A percentile compares a stretch with the other conserved stretches of the same genome.
Evolutionary conservation across 495 filamentous ascomycete species (phyloP).

Genomic region (Neurospora cerealis): DNA sequence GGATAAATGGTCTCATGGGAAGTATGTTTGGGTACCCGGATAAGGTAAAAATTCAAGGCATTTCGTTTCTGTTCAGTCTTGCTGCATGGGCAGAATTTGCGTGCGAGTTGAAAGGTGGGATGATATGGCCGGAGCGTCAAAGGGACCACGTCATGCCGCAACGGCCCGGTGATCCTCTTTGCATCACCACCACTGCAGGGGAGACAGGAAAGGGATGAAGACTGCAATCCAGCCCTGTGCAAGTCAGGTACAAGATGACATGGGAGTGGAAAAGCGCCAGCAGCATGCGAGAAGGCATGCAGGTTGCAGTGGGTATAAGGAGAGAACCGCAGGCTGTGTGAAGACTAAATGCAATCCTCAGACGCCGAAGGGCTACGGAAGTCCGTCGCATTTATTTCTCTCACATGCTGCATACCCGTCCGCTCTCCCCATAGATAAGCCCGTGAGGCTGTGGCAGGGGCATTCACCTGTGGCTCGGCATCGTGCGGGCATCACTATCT

Average conservation of each 20-base stretch:
- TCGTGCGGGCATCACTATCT: too few relatives aligned
- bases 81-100: not conserved
- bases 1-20: not conserved
- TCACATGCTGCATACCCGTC: conserved; percentile 32
- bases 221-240: not conserved
- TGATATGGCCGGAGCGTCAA: not conserved
- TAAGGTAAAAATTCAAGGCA: not conserved
- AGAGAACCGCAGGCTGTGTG: not conserved
- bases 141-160: not conserved
- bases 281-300: not conserved
- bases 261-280: not conserved
- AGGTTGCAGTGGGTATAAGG: not conserved
- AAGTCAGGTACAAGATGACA: not conserved
- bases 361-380: too few relatives aligned
- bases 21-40: not conserved
- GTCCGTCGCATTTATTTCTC: too few relatives aligned
- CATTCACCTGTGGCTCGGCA: too few relatives aligned
- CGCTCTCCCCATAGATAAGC: conserved; percentile 41
- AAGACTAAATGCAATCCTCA: too few relatives aligned
- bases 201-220: not conserved
- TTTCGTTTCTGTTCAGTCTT: not conserved
- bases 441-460: too few relatives aligned
- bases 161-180: not conserved
- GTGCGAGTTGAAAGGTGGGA: not conserved
- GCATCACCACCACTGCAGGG: not conserved